These are phyloP conservation scores for Candida golubevii DNA, from an alignment of 805 yeast species.

Conservation along the genomic window DNA sequence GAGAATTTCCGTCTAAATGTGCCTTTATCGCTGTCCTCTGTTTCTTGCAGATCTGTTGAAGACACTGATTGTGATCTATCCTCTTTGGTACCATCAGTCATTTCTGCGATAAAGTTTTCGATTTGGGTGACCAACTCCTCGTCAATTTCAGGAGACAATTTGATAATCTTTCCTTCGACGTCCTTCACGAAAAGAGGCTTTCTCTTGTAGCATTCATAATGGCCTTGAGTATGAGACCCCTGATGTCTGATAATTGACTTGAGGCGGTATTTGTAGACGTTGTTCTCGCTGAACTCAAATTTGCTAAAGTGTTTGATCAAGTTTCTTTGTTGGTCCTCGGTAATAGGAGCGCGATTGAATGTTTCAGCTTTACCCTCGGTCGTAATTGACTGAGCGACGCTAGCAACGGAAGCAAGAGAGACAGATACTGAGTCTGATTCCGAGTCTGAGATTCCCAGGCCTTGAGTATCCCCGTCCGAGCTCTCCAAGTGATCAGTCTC, in stretches of 20 bases:
- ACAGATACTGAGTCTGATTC: conserved; percentile 4
- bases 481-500: conserved; percentile 19
- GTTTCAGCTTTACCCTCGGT: conserved; percentile 19
- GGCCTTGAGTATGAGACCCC: conserved; percentile 87
- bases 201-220: conserved; percentile 80
- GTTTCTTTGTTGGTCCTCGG: conserved; percentile 34
- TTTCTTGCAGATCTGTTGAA: conserved; percentile 14
- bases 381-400: conserved; percentile 5
- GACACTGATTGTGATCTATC: conserved; percentile 10
- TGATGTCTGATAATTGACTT: conserved; percentile 77
- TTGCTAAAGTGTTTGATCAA: conserved; percentile 34
- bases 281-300: conserved; percentile 38
- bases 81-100: background rate
- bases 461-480: conserved; percentile 9
- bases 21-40: conserved; percentile 19
- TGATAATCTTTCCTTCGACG: conserved; percentile 36
- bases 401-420: conserved; percentile 8
- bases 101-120: background rate
- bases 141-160: conserved; percentile 38
- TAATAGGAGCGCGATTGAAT: conserved; percentile 34
- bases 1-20: conserved; percentile 34
- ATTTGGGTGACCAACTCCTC: conserved; percentile 15
- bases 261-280: conserved; percentile 49
- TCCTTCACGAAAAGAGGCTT: conserved; percentile 60
- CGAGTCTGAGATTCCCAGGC: conserved; percentile 9